Base-by-base conservation (phyloP, 345 rosid species). In the Eucalyptus lansdowneana region DNA sequence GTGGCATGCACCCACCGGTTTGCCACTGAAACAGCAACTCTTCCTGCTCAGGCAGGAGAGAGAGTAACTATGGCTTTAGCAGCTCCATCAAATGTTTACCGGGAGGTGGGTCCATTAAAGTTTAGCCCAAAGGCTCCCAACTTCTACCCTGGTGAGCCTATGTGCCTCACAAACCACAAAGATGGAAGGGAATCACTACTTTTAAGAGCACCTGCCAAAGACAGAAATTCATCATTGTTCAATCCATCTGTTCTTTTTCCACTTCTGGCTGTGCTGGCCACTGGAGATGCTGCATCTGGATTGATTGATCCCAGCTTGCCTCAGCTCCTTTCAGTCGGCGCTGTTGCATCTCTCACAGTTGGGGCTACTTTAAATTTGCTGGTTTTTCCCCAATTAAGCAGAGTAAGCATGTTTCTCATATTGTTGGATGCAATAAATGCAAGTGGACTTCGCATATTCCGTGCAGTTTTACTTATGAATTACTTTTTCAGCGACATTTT, bases 21-120 rank as follows among this genome's bases (percentile, higher is more conserved):
- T 95, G 98, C 99, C 88, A 97, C 98, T 87, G 98, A 95, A 93
- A 96, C 97, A 50, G 97, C 94, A 85, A 96, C 96, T 49, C 98
- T 97, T 86, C 99, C 99, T 86, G 98, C 99, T n/a, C 98, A 96
- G 92, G 96, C 95, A 91, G 97, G 98, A 90, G 98, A 98, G 93
- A 96, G 99, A 90, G 98, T 96, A 88, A 97, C 99, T 62, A 91
- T 97, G 94, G 93, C 95, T 90, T 97, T 96, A 69, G 97, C 99
- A 90, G 96, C 98, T 87, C 99, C 99, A 88, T 92, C 95, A 50
- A 92, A 92, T 92, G 92, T 94, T 89, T 96, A 94, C 86, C 94
- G 97, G 92, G 96, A 93, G 90, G 93, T 96, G 24, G 99, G 99
- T 27, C 99, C 98, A 40, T 93, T 98, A 87, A 95, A 95, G 81